These are phyloP conservation scores for Volvox africanus DNA, from an alignment of 139 green algal species.

Conservation along the genomic window DNA sequence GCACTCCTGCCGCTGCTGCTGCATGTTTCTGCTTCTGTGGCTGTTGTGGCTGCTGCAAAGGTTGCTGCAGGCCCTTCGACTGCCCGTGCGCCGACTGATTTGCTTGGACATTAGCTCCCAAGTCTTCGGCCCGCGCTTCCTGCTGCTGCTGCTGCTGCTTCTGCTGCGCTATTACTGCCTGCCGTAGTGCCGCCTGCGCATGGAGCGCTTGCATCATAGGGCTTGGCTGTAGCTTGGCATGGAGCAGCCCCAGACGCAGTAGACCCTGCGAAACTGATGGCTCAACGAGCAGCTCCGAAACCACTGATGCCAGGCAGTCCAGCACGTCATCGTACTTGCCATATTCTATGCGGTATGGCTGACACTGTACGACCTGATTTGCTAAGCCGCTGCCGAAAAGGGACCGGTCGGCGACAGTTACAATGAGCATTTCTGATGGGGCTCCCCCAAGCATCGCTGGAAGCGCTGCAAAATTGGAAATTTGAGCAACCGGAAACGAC, in stretches of 20 bases:
- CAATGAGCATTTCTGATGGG: neutral
- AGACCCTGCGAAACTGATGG: neutral
- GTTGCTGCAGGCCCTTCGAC: too few species aligned
- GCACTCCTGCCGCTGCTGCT: neutral
- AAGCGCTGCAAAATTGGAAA: neutral
- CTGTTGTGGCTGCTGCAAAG: too few species aligned
- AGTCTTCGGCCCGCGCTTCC: too few species aligned
- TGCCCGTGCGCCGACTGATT: too few species aligned
- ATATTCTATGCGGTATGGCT: constrained; percentile 24
- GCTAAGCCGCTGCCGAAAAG: neutral
- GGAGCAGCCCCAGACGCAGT: constrained; percentile 5
- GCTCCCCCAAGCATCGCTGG: neutral
- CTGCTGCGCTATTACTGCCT: neutral
- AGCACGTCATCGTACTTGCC: constrained; percentile 42
- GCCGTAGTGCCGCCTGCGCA: neutral
- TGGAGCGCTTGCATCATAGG: constrained; percentile 24
- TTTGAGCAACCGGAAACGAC: neutral
- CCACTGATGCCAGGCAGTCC: neutral
- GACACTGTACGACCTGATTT: constrained; percentile 2
- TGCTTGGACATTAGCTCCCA: too few species aligned
- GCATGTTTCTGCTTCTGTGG: neutral
- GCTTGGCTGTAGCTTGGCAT: neutral
- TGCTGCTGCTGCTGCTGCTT: too few species aligned
- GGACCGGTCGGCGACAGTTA: neutral
- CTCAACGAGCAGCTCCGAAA: neutral